phyloP scores from a whole-genome alignment of 495 filamentous ascomycete species.

The Terfezia boudieri region DNA sequence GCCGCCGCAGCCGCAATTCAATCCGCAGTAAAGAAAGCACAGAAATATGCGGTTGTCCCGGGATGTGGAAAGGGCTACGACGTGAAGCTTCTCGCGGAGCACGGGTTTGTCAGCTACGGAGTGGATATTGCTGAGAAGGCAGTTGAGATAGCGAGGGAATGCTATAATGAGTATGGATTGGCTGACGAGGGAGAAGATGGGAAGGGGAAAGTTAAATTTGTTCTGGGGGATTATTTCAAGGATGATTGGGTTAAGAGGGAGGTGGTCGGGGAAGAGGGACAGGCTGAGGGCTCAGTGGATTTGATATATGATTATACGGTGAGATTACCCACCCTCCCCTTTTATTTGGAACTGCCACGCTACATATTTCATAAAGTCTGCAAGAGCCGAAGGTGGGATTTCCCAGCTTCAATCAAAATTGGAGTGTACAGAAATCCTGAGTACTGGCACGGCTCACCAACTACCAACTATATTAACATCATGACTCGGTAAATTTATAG shows the following conservation, averaged over 20 bases:
- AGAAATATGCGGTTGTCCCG: constrained; percentile 1
- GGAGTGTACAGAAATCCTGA: too few relatives aligned
- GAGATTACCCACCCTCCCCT: constrained; percentile 11
- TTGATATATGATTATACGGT: constrained; percentile 73
- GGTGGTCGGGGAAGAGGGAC: constrained; percentile 16
- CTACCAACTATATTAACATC: too few relatives aligned
- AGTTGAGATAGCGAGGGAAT: constrained; percentile 12
- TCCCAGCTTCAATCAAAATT: too few relatives aligned
- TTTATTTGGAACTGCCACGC: too few relatives aligned
- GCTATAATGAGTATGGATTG: constrained; percentile 4
- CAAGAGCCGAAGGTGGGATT: too few relatives aligned
- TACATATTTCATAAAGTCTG: too few relatives aligned
- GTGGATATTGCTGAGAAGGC: constrained; percentile 20
- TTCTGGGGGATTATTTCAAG: constrained; percentile 35
- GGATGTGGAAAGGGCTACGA: constrained; percentile 24
- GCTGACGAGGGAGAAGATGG: constrained; percentile 1
- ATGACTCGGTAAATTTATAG: neutral
- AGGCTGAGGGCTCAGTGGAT: constrained; percentile 38
- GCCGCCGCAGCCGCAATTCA: constrained; percentile 2
- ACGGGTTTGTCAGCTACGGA: constrained; percentile 20
- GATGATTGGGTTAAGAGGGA: constrained; percentile 29
- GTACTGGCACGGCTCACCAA: too few relatives aligned
- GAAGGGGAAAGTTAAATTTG: constrained; percentile 7
- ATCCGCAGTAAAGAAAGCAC: neutral
- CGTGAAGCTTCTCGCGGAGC: constrained; percentile 19